Percentiles rank a stretch among this genome's conserved stretches.
Evolutionary conservation across 148 eudicot species (phyloP).

Genomic region (Nyssa sinensis): DNA sequence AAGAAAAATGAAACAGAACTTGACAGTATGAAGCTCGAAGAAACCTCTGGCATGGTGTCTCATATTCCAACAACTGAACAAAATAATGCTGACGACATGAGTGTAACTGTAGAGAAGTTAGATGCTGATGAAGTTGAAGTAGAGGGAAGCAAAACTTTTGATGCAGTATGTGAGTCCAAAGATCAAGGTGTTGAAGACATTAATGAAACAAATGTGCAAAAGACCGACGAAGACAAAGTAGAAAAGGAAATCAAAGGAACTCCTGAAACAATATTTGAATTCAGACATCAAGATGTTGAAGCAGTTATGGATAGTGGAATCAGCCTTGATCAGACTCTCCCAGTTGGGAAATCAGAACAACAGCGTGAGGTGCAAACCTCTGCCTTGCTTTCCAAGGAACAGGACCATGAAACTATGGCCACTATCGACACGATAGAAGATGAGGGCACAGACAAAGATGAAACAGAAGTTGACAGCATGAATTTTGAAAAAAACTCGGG

Average conservation of each 20-base stretch:
- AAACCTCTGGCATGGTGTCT: conserved; percentile 1
- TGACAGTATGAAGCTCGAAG: neutral
- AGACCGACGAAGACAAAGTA: too few species aligned
- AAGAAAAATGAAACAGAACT: neutral
- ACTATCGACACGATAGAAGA: neutral
- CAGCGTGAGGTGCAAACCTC: too few species aligned
- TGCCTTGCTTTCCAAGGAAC: conserved; percentile 4
- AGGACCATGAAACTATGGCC: conserved; percentile 7
- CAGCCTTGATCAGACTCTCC: too few species aligned
- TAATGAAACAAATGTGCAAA: neutral
- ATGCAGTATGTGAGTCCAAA: conserved; percentile 4
- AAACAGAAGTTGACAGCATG: neutral
- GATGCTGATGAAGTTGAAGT: neutral
- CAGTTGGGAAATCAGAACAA: neutral
- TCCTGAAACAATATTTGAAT: neutral
- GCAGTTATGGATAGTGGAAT: neutral
- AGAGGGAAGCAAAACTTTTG: neutral
- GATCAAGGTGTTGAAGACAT: conserved; percentile 10
- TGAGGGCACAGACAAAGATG: neutral
- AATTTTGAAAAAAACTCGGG: neutral
- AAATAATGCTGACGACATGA: neutral
- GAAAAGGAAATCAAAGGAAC: neutral
- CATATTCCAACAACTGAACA: neutral
- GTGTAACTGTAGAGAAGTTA: neutral
- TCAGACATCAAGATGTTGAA: neutral